Percentiles rank a stretch among this genome's conserved stretches.
Conservation (phyloP, 179 eudicot species). For the Beta macrorhiza region DNA sequence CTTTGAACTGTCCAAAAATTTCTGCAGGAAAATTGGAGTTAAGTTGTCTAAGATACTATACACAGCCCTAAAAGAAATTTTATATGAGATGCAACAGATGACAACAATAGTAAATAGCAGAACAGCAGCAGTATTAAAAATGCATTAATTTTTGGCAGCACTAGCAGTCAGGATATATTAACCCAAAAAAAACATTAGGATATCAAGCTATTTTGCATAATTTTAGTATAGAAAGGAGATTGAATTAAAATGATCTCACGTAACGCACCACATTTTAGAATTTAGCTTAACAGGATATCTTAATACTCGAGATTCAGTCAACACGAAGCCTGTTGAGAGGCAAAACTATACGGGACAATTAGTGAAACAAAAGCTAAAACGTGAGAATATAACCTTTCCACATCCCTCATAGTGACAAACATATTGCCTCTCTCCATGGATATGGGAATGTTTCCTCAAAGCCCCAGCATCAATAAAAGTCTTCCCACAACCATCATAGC, state of each 20-base stretch:
- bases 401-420: conserved; percentile 78
- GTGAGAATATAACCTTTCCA: conserved; percentile 64
- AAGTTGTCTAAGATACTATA: neutral
- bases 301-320: neutral
- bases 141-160: neutral
- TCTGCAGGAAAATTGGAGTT: conserved; percentile 50
- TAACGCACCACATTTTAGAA: neutral
- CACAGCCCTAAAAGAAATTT: neutral
- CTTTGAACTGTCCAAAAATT: conserved; percentile 98
- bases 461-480: conserved; percentile 97
- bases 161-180: neutral
- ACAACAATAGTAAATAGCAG: neutral
- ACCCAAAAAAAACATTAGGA: neutral
- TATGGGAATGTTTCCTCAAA: conserved; percentile 92
- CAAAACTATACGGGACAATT: neutral
- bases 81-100: neutral
- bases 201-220: neutral
- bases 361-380: conserved; percentile 11
- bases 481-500: conserved; percentile 96
- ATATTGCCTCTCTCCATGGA: conserved; percentile 95
- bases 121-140: neutral
- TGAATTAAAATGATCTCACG: neutral
- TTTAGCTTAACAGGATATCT: neutral
- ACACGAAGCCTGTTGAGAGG: neutral
- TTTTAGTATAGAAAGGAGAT: neutral